Evolutionary conservation across 202 grass and related monocot genomes (phyloP).

Genomic region (Brachypodium distachyon): DNA sequence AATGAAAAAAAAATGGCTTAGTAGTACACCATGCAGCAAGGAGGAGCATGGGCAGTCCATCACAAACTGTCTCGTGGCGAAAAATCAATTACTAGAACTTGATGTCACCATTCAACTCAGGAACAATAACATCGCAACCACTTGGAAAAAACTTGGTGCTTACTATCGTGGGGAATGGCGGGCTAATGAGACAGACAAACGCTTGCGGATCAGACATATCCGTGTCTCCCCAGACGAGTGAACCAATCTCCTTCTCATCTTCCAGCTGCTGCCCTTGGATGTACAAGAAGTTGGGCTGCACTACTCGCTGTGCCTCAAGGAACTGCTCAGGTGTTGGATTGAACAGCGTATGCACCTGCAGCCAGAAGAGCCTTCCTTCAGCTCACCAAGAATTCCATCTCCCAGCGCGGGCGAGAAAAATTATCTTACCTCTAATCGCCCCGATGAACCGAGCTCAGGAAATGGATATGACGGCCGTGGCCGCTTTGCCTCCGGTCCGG

Average conservation of each 20-base stretch:
- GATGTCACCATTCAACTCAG: not conserved
- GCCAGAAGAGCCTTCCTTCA: conserved; percentile 7
- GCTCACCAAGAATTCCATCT: not conserved
- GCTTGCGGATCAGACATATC: conserved; percentile 72
- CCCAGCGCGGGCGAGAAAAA: not conserved
- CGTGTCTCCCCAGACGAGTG: conserved; percentile 54
- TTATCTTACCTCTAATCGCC: conserved; percentile 66
- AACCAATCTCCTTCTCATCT: conserved; percentile 80
- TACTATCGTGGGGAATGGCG: conserved; percentile 88
- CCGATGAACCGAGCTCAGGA: conserved; percentile 64
- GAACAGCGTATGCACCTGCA: conserved; percentile 77
- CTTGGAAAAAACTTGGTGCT: conserved; percentile 8
- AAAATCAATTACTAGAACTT: not conserved
- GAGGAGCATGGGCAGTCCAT: not conserved
- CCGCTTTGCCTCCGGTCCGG: conserved; percentile 30
- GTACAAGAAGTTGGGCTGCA: conserved; percentile 88
- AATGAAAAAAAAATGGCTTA: not conserved
- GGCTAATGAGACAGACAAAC: conserved; percentile 68
- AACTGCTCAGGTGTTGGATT: conserved; percentile 85
- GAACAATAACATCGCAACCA: not conserved
- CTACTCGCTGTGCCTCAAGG: conserved; percentile 52
- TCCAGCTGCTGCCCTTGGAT: conserved; percentile 82
- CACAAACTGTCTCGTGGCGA: not conserved
- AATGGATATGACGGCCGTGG: conserved; percentile 49
- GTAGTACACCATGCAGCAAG: not conserved